Evolutionary conservation across 768 basidiomycete genomes (phyloP).

Genomic region (Rhodotorula babjevae): DNA sequence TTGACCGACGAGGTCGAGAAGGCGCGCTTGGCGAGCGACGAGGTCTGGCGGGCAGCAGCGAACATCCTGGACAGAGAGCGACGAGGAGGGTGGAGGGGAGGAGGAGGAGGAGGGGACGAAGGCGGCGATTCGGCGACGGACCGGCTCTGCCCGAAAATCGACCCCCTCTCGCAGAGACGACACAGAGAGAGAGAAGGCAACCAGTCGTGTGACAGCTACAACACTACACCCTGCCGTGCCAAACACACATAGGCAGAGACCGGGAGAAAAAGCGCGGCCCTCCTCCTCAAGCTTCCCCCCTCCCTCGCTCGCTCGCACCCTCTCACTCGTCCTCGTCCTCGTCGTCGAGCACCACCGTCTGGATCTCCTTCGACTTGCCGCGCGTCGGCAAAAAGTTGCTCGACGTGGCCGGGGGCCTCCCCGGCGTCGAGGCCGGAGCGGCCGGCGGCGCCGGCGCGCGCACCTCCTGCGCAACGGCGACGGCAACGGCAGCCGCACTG

Average conservation of each 20-base stretch:
- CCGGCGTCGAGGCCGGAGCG: not conserved
- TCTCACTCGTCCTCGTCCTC: not conserved
- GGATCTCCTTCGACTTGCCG: not conserved
- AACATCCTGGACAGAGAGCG: slow-evolving; percentile 15
- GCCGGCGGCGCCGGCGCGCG: not conserved
- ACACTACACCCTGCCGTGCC: no score
- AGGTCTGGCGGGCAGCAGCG: not conserved
- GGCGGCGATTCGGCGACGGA: no score
- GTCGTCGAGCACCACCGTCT: not conserved
- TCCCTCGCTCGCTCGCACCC: no score
- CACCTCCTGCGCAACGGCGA: no score
- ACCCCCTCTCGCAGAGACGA: no score
- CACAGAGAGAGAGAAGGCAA: no score
- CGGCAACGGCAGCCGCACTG: no score
- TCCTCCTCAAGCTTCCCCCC: not conserved
- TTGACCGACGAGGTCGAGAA: slow-evolving; percentile 34
- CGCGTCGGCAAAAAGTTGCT: not conserved
- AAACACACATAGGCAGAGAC: not conserved
- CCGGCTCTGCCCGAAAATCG: no score
- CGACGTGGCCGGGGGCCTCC: not conserved
- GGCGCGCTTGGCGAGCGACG: slow-evolving; percentile 13
- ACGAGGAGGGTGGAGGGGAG: not conserved
- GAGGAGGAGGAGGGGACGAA: no score
- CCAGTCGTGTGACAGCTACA: no score
- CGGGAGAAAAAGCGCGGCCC: not conserved